Evolutionary conservation across 2,329 filamentous ascomycete species (phyloP).

Genomic region (Fusarium sp.): DNA sequence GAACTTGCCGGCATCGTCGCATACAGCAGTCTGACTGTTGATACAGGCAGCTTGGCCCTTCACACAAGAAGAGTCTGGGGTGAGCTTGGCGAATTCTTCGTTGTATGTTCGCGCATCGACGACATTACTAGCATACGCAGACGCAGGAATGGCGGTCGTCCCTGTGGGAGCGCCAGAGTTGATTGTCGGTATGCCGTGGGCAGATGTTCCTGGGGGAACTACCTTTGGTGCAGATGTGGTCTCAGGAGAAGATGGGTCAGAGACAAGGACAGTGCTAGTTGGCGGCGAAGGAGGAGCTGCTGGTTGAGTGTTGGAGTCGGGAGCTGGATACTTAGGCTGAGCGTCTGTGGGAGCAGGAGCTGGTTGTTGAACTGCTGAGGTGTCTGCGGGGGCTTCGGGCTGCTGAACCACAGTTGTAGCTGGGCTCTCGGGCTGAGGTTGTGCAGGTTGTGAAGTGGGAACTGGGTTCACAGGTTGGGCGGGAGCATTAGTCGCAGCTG

Average conservation of each 20-base stretch:
- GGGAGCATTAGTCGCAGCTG: background rate
- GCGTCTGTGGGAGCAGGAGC: conserved; percentile 16
- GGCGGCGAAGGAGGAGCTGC: conserved; percentile 13
- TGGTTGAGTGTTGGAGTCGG: conserved; percentile 15
- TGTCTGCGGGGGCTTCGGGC: conserved; percentile 6
- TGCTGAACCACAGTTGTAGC: background rate
- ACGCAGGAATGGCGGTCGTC: conserved; percentile 58
- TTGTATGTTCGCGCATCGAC: conserved; percentile 62
- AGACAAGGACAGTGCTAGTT: conserved; percentile 17
- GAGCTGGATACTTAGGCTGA: conserved; percentile 10
- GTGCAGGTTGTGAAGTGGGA: conserved; percentile 6
- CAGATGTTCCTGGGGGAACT: conserved; percentile 48
- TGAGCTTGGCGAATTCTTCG: conserved; percentile 59
- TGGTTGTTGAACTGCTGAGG: conserved; percentile 23
- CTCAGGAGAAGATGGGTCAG: conserved; percentile 29
- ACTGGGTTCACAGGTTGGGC: conserved; percentile 7
- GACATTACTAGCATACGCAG: conserved; percentile 61
- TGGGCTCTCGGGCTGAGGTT: conserved; percentile 7
- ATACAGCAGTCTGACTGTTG: conserved; percentile 62
- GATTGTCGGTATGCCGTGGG: conserved; percentile 59
- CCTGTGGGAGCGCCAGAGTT: conserved; percentile 53
- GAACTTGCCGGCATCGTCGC: conserved; percentile 59
- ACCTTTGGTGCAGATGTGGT: conserved; percentile 18
- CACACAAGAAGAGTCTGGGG: conserved; percentile 61
- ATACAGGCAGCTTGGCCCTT: conserved; percentile 66